A percentile compares a stretch with the other conserved stretches of the same genome.
Conservation (phyloP, 345 rosid species). For the Salix dunnii region DNA sequence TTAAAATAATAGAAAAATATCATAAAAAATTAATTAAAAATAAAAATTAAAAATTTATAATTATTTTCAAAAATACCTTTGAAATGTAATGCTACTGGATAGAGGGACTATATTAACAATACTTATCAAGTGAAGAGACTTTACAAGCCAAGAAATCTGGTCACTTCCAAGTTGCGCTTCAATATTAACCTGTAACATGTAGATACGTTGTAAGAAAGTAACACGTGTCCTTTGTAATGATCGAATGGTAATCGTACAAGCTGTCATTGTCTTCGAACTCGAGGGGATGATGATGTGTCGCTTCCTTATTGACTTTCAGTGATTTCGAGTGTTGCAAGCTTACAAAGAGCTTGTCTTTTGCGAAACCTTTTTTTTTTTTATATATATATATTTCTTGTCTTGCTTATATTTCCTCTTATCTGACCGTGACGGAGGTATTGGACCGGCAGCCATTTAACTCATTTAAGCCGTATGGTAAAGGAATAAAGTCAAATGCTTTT, state of each 20-base stretch:
- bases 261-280: no score
- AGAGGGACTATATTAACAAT: neutral
- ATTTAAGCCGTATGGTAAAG: no score
- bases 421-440: slow-evolving; percentile 21
- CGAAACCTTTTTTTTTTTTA: neutral
- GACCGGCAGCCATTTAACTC: neutral
- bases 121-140: neutral
- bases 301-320: neutral
- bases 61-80: no score
- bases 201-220: no score
- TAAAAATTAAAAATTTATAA: no score
- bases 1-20: no score
- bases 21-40: no score
- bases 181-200: no score
- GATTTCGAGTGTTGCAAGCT: neutral
- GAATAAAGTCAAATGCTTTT: slow-evolving; percentile 4
- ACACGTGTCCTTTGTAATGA: no score
- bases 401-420: neutral
- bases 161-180: no score
- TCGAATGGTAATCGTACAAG: no score
- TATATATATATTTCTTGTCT: neutral
- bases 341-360: neutral
- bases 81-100: neutral
- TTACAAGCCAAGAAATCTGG: neutral
- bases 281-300: neutral